Base-by-base conservation (phyloP, 805 yeast species). In the Candida fluviatilis region DNA sequence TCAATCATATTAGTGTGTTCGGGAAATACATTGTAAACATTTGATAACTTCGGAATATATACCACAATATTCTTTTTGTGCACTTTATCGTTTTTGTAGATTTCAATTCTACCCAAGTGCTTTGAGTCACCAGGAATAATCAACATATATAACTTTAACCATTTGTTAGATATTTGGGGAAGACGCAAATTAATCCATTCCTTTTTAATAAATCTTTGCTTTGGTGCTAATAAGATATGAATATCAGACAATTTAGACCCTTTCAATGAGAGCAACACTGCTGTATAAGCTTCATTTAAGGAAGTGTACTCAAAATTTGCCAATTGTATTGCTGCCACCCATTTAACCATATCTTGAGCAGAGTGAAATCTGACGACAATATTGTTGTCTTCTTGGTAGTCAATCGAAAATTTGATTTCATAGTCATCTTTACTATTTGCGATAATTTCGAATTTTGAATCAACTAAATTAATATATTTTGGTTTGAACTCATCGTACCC, bases 151-250 rank as follows among this genome's bases (percentile, higher is more conserved):
- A 80, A 76, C 47, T 73, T 68, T 23, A 76, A 52, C 86, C 86
- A 81, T 50, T 76, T 74, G 45, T 69, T 69, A 33, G 77, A 71
- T 31, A 78, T 61, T 42, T 74, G 76, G 8, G 82, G 82, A 47
- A 80, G 72, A 41, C 83, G 62, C 45, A 81, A 54, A 50, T 77
- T 75, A 53, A 80, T 76, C 84, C 84, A 79, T 49, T 81, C 87
- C 33, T 60, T 72, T 43, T 69, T 66, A 4, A 68, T 51, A 46
- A 62, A 71, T 42, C 76, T 67, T 42, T 69, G 72, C 31, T 73
- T 73, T 34, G 56, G 57, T 4, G 77, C 70, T 45, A 81, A 60
- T 14, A 81, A 60, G 2, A 80, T 75, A 48, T 79, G 77, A 30
- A 80, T 67, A 52, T 81, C 88, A 2, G 75, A 66, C 39, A 81